Base-by-base conservation (phyloP, 2,329 filamentous ascomycete species). In the Phaeophleospora eucalypticola region DNA sequence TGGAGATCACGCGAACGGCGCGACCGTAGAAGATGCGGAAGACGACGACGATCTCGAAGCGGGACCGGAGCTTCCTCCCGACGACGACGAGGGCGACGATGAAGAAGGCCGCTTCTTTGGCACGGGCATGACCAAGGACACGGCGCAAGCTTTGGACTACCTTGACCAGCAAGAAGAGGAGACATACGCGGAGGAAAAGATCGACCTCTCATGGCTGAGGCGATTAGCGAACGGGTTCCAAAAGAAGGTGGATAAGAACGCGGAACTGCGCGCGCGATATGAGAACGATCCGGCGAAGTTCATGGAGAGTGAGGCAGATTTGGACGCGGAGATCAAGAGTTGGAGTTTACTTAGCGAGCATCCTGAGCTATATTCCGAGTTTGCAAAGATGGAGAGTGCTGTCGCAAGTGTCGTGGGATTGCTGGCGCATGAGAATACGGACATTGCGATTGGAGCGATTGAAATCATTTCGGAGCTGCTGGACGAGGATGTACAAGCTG, bases 61-160 rank as follows among this genome's bases (percentile, higher is more conserved):
- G 14, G 66, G 65, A 3, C 66, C 65, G 1, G 57, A 61, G 17
- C 57, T 66, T 14, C 65, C 65, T 3, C 63, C 61, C 4, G 72
- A 78, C 2, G 72, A 78, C 2, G 74, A 76, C 35, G 69, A 73
- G 66, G 71, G 68, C 10, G 87, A 91, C 57, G 90, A 95, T 59
- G 89, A 95, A 43, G 93, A 95, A 54, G 93, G 91, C 1, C 84
- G 93, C 9, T 98, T 98, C 73, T 98, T 96, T 60, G 93, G 91
- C 36, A 87, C 89, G 44, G 93, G 93, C 27, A 85, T 98, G 59
- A 88, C 85, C 19, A 78, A 83, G 48, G 79, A 88, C 56, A 89
- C 94, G 56, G 84, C 83, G 2, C 81, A 89, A 58, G 87, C 93
- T 16, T 78, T 98, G 61, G 87, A 97, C 68, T 97, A 86, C 63